These are phyloP conservation scores for Lactarius hatsudake DNA, from an alignment of 768 basidiomycete genomes.

Conservation along the genomic window DNA sequence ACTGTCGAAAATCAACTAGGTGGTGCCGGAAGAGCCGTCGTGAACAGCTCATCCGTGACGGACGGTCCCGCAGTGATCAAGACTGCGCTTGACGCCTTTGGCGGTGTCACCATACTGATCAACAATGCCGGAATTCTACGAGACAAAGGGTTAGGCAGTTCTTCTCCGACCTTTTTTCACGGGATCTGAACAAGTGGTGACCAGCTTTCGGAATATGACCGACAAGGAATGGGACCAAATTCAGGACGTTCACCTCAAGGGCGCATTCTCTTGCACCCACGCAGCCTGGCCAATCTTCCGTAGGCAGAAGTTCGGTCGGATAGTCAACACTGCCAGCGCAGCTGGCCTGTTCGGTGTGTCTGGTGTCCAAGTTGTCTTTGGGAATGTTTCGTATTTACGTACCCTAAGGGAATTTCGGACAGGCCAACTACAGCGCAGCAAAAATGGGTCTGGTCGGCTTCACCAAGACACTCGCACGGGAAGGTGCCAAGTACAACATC, in stretches of 20 bases:
- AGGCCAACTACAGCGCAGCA: conserved; percentile 96
- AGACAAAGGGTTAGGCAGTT: conserved; percentile 62
- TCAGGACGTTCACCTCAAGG: conserved; percentile 88
- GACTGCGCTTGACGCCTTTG: conserved; percentile 82
- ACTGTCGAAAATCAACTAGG: conserved; percentile 1
- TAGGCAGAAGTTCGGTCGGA: conserved; percentile 90
- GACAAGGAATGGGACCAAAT: conserved; percentile 93
- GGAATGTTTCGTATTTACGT: not conserved
- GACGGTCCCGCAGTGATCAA: conserved; percentile 86
- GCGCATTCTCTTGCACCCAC: conserved; percentile 88
- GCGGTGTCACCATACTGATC: conserved; percentile 79
- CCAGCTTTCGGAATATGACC: conserved; percentile 94
- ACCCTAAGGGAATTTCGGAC: conserved; percentile 82
- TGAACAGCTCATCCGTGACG: conserved; percentile 80
- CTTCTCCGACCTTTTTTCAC: not conserved
- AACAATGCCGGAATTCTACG: conserved; percentile 95
- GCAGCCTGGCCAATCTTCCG: conserved; percentile 96
- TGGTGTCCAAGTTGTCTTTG: not conserved
- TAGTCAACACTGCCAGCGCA: conserved; percentile 93
- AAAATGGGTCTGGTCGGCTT: conserved; percentile 95
- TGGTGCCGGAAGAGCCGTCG: conserved; percentile 86
- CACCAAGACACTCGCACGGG: conserved; percentile 88
- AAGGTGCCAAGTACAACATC: conserved; percentile 92
- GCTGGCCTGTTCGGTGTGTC: conserved; percentile 82
- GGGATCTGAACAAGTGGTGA: not conserved